Conservation (phyloP, 352 stramenopile genomes). For the Phytophthora pseudosyringae region DNA sequence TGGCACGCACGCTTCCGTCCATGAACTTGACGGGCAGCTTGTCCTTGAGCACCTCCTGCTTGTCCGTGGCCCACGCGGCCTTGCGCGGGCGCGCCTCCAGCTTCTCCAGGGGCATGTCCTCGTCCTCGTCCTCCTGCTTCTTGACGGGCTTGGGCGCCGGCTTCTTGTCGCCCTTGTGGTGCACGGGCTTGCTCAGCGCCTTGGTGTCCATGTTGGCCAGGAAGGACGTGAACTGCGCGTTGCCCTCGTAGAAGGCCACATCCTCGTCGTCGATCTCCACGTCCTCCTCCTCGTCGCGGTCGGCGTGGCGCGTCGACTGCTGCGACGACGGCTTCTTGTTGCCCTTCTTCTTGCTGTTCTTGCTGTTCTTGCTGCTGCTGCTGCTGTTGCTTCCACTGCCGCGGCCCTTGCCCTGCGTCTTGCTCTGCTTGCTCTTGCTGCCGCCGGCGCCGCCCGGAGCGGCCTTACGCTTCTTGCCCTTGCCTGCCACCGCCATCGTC, state of each 20-base stretch:
- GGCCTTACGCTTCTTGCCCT: conserved; percentile 54
- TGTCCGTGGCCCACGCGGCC: conserved; percentile 61
- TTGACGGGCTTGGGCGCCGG: conserved; percentile 35
- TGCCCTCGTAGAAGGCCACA: conserved; percentile 79
- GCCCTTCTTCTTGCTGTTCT: conserved; percentile 40
- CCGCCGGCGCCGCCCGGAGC: conserved; percentile 16
- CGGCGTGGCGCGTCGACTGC: conserved; percentile 6
- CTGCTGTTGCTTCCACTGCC: background rate
- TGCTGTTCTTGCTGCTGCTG: conserved; percentile 35
- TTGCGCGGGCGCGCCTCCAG: conserved; percentile 75
- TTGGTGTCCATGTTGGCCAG: conserved; percentile 82
- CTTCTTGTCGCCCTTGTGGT: conserved; percentile 43
- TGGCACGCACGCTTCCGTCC: conserved; percentile 80
- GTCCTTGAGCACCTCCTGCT: conserved; percentile 64
- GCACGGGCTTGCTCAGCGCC: conserved; percentile 55
- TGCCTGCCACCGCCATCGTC: conserved; percentile 36
- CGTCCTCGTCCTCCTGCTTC: conserved; percentile 39
- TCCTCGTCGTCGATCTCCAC: conserved; percentile 82
- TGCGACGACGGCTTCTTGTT: conserved; percentile 40
- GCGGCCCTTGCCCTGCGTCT: conserved; percentile 33
- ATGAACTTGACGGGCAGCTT: conserved; percentile 90
- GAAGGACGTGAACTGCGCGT: conserved; percentile 76
- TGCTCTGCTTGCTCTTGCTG: conserved; percentile 49
- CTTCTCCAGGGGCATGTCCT: conserved; percentile 75
- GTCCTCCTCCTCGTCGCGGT: conserved; percentile 49